Evolutionary conservation across 352 stramenopile species (phyloP).

Genomic region (Phytophthora constricta): DNA sequence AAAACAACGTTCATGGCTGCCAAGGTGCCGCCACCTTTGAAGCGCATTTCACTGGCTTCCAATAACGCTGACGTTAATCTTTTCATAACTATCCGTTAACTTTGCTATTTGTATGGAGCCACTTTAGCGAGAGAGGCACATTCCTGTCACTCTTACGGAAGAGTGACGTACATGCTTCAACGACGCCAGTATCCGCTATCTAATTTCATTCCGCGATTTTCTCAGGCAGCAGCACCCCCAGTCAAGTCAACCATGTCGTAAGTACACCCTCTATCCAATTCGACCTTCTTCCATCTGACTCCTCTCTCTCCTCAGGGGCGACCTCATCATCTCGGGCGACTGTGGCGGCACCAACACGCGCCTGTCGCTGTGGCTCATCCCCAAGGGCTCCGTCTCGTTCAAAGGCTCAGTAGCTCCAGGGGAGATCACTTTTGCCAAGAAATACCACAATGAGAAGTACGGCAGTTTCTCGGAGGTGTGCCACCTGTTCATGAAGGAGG

Average conservation of each 20-base stretch:
- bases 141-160: too few species aligned
- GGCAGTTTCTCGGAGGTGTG: slow-evolving; percentile 89
- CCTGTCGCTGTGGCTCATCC: slow-evolving; percentile 90
- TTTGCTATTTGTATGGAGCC: too few species aligned
- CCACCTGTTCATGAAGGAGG: slow-evolving; percentile 94
- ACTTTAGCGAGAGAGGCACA: too few species aligned
- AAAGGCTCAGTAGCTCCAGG: slow-evolving; percentile 77
- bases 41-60: too few species aligned
- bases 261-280: neutral
- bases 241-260: too few species aligned
- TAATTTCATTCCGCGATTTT: slow-evolving; percentile 7
- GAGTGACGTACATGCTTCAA: too few species aligned
- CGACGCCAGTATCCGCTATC: too few species aligned
- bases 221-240: too few species aligned
- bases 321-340: slow-evolving; percentile 92
- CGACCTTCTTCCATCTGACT: neutral
- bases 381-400: slow-evolving; percentile 60
- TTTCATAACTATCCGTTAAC: too few species aligned
- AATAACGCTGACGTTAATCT: too few species aligned
- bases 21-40: too few species aligned
- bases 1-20: too few species aligned
- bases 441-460: slow-evolving; percentile 88
- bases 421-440: slow-evolving; percentile 86
- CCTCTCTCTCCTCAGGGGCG: slow-evolving; percentile 39
- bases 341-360: slow-evolving; percentile 98